Base-by-base conservation (phyloP, 73 alveolate species). In the Diophrys appendiculata region DNA sequence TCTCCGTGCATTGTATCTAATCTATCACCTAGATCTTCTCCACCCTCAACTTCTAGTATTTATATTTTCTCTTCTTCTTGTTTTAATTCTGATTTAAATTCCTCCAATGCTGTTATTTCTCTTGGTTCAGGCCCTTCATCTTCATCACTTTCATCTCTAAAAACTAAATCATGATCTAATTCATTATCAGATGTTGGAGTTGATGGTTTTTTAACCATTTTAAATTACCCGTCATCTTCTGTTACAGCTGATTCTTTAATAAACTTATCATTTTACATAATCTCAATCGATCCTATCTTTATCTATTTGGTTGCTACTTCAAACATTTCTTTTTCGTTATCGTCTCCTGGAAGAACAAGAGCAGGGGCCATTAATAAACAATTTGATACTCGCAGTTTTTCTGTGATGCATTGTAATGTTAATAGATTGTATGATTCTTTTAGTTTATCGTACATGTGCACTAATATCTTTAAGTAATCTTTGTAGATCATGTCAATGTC, bases 371-470 rank as follows among this genome's bases (percentile, higher is more conserved):
- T 31, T 29, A 23, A 23, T 3, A 5, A 29, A 67, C 26, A 31
- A 28, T 23, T 25, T 3, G 3, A 3, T 29, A 23, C 26, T 28
- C 53, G 23, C 5, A 5, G 30, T 18, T 24, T 28, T 5, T 67
- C 75, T 1, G 25, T 67, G 30, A 67, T 3, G 24, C 75, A 67
- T 2, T 67, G 5, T 24, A 23, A 23, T n/a, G 53, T 3, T 2
- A 23, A 67, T 5, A 25, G 75, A 67, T 25, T 28, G 24, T 67
- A 28, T 2, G 2, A 3, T 31, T 67, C 31, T 54, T 31, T 67
- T 31, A 67, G 25, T 28, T 67, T 67, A 24, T 67, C 75, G 24
- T 67, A 31, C 75, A 67, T 67, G 43, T 26, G 18, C 2, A 31
- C 75, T 24, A 67, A 54, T 3, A 67, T 31, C 53, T 28, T 18